phyloP scores from a whole-genome alignment of 2,329 filamentous ascomycete species.

The Esteya vermicola region DNA sequence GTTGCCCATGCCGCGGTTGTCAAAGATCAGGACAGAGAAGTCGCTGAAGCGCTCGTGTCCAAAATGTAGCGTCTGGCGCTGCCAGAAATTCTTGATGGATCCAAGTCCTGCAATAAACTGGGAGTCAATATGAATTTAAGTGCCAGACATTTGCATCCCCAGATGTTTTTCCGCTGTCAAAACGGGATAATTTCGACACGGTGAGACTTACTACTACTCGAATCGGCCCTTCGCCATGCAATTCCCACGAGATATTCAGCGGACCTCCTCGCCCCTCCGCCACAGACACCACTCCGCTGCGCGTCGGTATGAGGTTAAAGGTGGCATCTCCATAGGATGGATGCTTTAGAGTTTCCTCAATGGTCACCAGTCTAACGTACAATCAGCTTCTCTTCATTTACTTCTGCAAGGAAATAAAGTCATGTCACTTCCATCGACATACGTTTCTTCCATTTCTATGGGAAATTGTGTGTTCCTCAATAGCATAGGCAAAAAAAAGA shows the following conservation, averaged over 20 bases:
- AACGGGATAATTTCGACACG: no score
- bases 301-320: constrained; percentile 55
- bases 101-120: constrained; percentile 75
- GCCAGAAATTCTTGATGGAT: constrained; percentile 55
- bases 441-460: no score
- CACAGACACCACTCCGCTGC: constrained; percentile 45
- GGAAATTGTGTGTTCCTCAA: no score
- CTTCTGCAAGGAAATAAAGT: no score
- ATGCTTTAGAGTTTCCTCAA: constrained; percentile 45
- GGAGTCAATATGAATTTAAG: no score
- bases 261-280: constrained; percentile 62
- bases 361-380: constrained; percentile 16
- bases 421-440: no score
- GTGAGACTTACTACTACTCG: constrained; percentile 65
- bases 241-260: constrained; percentile 62
- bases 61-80: constrained; percentile 71
- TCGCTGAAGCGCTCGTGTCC: constrained; percentile 52
- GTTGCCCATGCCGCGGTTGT: constrained; percentile 74
- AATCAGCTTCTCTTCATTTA: background rate
- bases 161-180: constrained; percentile 11
- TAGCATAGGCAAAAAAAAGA: no score
- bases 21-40: constrained; percentile 63
- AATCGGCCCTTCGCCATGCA: constrained; percentile 60
- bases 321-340: constrained; percentile 52
- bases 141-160: no score